phyloP scores from a whole-genome alignment of 108 stramenopile species.

The Chaetoceros tenuissimus region DNA sequence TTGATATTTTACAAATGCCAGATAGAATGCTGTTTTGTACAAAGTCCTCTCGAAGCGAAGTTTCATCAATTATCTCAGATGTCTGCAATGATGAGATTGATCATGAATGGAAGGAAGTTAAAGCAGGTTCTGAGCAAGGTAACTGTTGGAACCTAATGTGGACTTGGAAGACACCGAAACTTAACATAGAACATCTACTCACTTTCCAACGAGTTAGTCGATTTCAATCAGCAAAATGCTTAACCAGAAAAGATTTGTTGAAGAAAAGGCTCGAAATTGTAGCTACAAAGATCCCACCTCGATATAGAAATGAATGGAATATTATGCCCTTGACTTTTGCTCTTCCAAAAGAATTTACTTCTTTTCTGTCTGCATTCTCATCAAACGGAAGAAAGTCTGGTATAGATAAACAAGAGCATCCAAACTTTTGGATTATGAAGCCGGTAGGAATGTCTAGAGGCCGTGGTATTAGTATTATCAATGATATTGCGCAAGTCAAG shows the following conservation, averaged over 20 bases:
- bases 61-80: slow-evolving; percentile 14
- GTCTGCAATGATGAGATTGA: slow-evolving; percentile 11
- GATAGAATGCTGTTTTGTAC: slow-evolving; percentile 17
- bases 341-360: slow-evolving; percentile 54
- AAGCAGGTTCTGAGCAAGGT: slow-evolving; percentile 1
- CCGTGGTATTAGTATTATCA: slow-evolving; percentile 65
- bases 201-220: slow-evolving; percentile 32
- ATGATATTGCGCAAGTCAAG: slow-evolving; percentile 48
- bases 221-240: slow-evolving; percentile 19
- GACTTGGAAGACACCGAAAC: slow-evolving; percentile 27
- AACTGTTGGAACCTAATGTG: slow-evolving; percentile 27
- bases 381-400: slow-evolving; percentile 12
- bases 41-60: slow-evolving; percentile 22
- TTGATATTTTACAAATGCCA: background rate
- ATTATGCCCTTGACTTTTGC: slow-evolving; percentile 78
- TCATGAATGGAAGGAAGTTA: slow-evolving; percentile 13
- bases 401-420: background rate
- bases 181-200: slow-evolving; percentile 18
- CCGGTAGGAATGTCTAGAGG: slow-evolving; percentile 71
- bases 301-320: slow-evolving; percentile 16
- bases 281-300: background rate
- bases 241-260: slow-evolving; percentile 54
- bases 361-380: slow-evolving; percentile 24
- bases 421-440: slow-evolving; percentile 74
- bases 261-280: slow-evolving; percentile 62